Evolutionary conservation across 2,329 filamentous ascomycete genomes (phyloP).

Genomic region (Amphichorda felina): DNA sequence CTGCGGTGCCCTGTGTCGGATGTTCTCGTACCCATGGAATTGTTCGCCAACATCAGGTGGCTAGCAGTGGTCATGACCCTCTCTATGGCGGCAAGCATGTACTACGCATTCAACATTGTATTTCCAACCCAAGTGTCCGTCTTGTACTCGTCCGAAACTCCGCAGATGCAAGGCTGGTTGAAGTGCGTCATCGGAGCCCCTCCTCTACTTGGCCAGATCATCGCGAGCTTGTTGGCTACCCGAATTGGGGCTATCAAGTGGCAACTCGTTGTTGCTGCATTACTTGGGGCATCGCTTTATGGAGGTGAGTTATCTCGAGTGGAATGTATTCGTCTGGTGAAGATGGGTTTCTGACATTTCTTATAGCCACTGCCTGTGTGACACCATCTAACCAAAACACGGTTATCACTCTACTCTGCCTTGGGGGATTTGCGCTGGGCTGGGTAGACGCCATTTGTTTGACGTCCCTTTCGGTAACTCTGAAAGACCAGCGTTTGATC

Average conservation of each 20-base stretch:
- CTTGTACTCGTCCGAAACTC: no score
- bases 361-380: no score
- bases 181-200: no score
- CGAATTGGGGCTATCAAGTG: no score
- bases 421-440: slow-evolving; percentile 14
- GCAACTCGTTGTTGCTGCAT: no score
- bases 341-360: no score
- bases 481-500: slow-evolving; percentile 11
- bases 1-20: neutral
- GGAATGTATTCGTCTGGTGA: no score
- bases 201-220: no score
- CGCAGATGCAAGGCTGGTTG: no score
- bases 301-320: no score
- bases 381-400: slow-evolving; percentile 10
- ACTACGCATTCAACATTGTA: slow-evolving; percentile 19
- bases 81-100: slow-evolving; percentile 17
- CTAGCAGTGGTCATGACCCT: slow-evolving; percentile 12
- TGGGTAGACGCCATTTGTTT: slow-evolving; percentile 15
- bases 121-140: slow-evolving; percentile 4
- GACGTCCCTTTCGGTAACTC: slow-evolving; percentile 8
- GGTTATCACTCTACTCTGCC: neutral
- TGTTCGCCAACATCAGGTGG: slow-evolving; percentile 9
- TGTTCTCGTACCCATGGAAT: slow-evolving; percentile 1
- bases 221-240: no score
- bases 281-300: no score